Evolutionary conservation across 768 basidiomycete species (phyloP).

Genomic region (Phanerodontia chrysosporium): DNA sequence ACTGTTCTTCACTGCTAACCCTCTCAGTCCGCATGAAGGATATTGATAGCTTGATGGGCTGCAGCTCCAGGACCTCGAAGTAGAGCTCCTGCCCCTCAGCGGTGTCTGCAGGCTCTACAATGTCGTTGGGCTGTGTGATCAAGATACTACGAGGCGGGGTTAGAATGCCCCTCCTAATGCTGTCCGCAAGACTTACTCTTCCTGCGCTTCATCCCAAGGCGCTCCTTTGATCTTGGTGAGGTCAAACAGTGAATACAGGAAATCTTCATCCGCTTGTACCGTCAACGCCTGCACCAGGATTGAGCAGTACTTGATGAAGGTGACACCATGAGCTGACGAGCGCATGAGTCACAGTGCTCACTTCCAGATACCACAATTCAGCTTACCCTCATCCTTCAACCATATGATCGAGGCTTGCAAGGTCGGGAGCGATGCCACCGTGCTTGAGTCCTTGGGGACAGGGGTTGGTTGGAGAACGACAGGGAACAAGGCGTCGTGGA

Average conservation of each 20-base stretch:
- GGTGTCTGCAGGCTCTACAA: slow-evolving; percentile 68
- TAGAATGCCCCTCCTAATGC: background rate
- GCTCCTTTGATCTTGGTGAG: slow-evolving; percentile 88
- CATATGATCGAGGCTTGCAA: slow-evolving; percentile 85
- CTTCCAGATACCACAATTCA: too few species aligned
- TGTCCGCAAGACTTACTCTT: slow-evolving; percentile 55
- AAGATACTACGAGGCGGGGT: slow-evolving; percentile 47
- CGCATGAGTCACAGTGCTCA: too few species aligned
- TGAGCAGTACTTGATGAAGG: slow-evolving; percentile 98
- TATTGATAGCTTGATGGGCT: slow-evolving; percentile 86
- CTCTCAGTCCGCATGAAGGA: slow-evolving; percentile 98
- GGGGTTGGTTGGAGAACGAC: slow-evolving; percentile 94
- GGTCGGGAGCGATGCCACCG: slow-evolving; percentile 80
- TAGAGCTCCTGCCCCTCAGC: slow-evolving; percentile 77
- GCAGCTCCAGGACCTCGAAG: slow-evolving; percentile 92
- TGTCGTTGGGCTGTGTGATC: slow-evolving; percentile 62
- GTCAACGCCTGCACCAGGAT: slow-evolving; percentile 91
- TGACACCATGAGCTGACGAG: slow-evolving; percentile 96
- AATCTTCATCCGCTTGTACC: slow-evolving; percentile 95
- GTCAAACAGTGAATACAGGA: slow-evolving; percentile 88
- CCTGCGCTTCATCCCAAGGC: slow-evolving; percentile 75
- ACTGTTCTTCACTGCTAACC: slow-evolving; percentile 93
- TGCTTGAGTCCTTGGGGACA: slow-evolving; percentile 68
- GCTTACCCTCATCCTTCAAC: slow-evolving; percentile 89
- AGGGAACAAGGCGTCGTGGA: slow-evolving; percentile 93